Percentiles rank a stretch among this genome's conserved stretches.
These are phyloP conservation scores for Talaromyces piceae DNA, from an alignment of 2,329 filamentous ascomycete genomes.

Conservation along the genomic window DNA sequence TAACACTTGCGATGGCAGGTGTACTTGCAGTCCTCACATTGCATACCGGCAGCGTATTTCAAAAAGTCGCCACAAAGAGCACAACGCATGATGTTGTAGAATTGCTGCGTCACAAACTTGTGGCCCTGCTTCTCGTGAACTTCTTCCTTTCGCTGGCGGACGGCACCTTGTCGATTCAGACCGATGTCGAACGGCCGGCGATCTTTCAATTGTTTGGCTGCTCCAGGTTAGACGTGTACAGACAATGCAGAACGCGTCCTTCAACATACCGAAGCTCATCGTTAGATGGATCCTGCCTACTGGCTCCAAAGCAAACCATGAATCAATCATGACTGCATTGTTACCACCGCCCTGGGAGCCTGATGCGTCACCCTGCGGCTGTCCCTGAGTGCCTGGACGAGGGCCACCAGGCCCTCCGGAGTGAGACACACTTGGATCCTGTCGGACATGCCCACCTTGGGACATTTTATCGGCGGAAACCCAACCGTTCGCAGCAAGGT, in stretches of 20 bases:
- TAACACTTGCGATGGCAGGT: conserved; percentile 99
- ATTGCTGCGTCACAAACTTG: conserved; percentile 97
- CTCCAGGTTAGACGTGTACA: conserved; percentile 14
- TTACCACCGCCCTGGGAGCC: background rate
- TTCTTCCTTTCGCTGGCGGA: conserved; percentile 95
- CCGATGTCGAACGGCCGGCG: conserved; percentile 78
- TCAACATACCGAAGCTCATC: conserved; percentile 64
- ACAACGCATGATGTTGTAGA: conserved; percentile 99
- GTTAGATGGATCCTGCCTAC: conserved; percentile 86
- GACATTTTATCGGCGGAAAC: conserved; percentile 95
- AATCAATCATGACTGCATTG: conserved; percentile 56
- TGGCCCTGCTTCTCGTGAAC: conserved; percentile 98
- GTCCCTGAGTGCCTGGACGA: conserved; percentile 19
- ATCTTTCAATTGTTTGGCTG: conserved; percentile 78
- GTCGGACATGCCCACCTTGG: conserved; percentile 50
- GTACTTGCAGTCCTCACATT: conserved; percentile 99
- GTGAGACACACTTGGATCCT: conserved; percentile 34
- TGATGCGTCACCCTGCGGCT: conserved; percentile 16
- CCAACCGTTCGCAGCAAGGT: conserved; percentile 92
- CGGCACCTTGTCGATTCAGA: conserved; percentile 87
- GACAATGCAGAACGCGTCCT: background rate
- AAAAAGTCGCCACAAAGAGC: conserved; percentile 96
- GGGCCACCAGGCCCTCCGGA: conserved; percentile 17
- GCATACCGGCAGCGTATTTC: conserved; percentile 98
- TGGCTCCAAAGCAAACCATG: conserved; percentile 96